These are phyloP conservation scores for Bipolaris oryzae DNA, from an alignment of 2,329 filamentous ascomycete genomes.

Conservation along the genomic window DNA sequence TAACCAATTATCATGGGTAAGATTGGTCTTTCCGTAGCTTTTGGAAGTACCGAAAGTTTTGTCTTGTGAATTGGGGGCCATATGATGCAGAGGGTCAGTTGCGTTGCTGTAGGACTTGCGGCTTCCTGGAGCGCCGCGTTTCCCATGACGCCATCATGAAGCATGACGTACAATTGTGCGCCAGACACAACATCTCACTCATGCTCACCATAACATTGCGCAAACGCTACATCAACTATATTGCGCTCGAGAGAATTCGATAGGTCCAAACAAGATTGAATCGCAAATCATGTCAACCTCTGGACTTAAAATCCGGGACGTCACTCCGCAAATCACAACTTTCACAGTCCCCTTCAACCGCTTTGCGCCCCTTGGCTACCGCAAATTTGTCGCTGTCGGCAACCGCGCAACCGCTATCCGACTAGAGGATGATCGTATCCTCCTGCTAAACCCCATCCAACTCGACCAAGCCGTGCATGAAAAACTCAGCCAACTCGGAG, in stretches of 20 bases:
- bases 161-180: background rate
- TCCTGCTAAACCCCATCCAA: constrained; percentile 21
- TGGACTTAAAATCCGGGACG: constrained; percentile 10
- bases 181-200: background rate
- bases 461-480: constrained; percentile 12
- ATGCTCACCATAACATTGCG: background rate
- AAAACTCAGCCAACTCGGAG: constrained; percentile 15
- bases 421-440: constrained; percentile 10
- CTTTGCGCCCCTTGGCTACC: constrained; percentile 22
- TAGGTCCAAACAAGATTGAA: background rate
- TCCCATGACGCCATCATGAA: background rate
- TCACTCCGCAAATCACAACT: constrained; percentile 15
- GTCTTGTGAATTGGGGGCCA: background rate
- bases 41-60: background rate
- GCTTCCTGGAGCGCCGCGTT: background rate
- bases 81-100: background rate
- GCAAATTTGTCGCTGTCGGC: constrained; percentile 26
- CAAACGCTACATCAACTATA: background rate
- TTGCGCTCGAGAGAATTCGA: background rate
- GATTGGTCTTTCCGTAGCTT: background rate
- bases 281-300: constrained; percentile 1
- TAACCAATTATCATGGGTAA: background rate
- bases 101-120: background rate
- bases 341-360: constrained; percentile 26
- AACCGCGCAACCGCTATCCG: constrained; percentile 25